Evolutionary conservation across 2,329 filamentous ascomycete genomes (phyloP), one percentile per base, ranked within the genome.

Genomic region (Colletotrichum sp.): DNA sequence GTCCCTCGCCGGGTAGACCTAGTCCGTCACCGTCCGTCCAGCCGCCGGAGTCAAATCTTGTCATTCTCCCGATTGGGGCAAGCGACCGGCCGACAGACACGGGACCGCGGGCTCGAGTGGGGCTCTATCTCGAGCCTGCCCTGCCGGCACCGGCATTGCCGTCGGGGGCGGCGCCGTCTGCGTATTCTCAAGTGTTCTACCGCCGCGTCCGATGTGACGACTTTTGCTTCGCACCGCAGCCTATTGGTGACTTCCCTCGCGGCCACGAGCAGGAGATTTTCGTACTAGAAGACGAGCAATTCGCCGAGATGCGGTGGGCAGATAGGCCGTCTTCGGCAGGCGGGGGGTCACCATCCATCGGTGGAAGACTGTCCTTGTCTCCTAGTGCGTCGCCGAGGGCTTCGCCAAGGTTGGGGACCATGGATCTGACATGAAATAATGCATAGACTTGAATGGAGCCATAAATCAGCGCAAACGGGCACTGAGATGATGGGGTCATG

Each of bases 231-330:
- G 73, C 73, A 1, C 69, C 69, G 2, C 26, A 44, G 39, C n/a
- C 72, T 12, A 66, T 26, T 24, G 73, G 73, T 3, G 73, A 76
- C 12, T 76, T 76, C 24, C 34, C 44, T 4, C 30, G n/a, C 1
- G 73, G 70, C 44, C 10, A 69, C 3, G 28, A 49, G 4, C 39
- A 44, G 39, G 70, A 76, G 2, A 74, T 76, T 4, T 76, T 69
- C 18, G 7, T 76, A 4, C 28, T 65, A 26, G 73, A 69, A 16
- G 73, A 76, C 18, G 39, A 73, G 24, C 73, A 76, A 30, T 76
- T 69, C 30, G 71, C 73, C 32, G 73, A 76, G 26, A 76, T 76
- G 73, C 69, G 59, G 18, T 76, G 71, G 36, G 73, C 71, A 26
- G 64, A 74, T 2, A 26, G 55, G 26, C 32, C 60, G 2, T 21